A percentile compares a stretch with the other conserved stretches of the same genome.
Conservation (phyloP, 192 early-diverging fungal genomes). For the Coemansia umbellata region DNA sequence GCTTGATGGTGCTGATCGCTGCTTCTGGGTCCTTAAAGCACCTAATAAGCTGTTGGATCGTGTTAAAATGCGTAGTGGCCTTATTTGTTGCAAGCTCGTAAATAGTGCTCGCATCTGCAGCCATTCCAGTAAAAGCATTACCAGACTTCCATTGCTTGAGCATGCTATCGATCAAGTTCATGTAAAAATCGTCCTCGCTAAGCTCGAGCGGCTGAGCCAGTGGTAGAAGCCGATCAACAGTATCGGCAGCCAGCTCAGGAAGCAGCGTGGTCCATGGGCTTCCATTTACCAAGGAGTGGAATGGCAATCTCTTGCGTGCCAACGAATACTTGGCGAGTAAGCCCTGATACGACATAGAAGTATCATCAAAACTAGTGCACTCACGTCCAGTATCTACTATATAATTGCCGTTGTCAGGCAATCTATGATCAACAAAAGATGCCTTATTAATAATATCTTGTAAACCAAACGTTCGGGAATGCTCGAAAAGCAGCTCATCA, state of each 20-base stretch:
- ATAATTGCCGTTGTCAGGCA: neutral
- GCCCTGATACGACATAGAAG: slow-evolving; percentile 3
- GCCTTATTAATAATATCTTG: slow-evolving; percentile 7
- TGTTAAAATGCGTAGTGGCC: slow-evolving; percentile 37
- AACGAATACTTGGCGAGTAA: slow-evolving; percentile 30
- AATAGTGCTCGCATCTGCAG: neutral
- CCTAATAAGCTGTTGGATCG: slow-evolving; percentile 55
- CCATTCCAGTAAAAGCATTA: neutral
- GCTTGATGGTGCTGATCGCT: slow-evolving; percentile 53
- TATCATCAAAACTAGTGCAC: neutral
- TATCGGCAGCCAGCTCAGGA: slow-evolving; percentile 53
- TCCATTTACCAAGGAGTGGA: slow-evolving; percentile 53
- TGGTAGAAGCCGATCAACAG: slow-evolving; percentile 54
- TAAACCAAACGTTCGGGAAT: slow-evolving; percentile 14
- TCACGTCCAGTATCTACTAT: neutral
- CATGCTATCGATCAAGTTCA: slow-evolving; percentile 56
- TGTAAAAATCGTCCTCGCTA: slow-evolving; percentile 60
- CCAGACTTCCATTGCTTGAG: slow-evolving; percentile 31
- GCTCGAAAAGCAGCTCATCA: slow-evolving; percentile 51
- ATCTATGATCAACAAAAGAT: neutral
- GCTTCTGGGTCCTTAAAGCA: slow-evolving; percentile 53
- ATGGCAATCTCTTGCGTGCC: slow-evolving; percentile 56
- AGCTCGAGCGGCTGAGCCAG: slow-evolving; percentile 55
- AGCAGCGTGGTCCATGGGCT: slow-evolving; percentile 51
- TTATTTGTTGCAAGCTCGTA: slow-evolving; percentile 25